Percentiles rank a stretch among this genome's conserved stretches.
These are phyloP conservation scores for Lipomyces spencermartinsiae DNA, from an alignment of 805 yeast species.

Conservation along the genomic window DNA sequence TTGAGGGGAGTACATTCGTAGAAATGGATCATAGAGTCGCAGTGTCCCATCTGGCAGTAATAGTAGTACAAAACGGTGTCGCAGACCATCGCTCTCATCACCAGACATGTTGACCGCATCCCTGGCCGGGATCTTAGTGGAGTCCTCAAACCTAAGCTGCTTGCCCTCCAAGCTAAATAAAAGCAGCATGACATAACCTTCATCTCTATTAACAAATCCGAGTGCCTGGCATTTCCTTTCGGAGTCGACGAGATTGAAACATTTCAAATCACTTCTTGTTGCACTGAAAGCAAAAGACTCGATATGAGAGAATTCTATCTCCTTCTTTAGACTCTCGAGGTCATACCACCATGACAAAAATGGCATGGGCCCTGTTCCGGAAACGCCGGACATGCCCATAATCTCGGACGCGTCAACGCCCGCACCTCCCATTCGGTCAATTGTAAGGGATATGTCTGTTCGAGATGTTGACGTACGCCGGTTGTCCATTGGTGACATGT, in stretches of 20 bases:
- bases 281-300: conserved; percentile 27
- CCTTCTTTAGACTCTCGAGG: conserved; percentile 36
- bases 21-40: conserved; percentile 61
- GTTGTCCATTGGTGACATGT: conserved; percentile 13
- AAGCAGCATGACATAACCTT: conserved; percentile 56
- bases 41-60: conserved; percentile 39
- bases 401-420: conserved; percentile 16
- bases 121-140: conserved; percentile 45
- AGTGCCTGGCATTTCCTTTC: conserved; percentile 60
- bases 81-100: conserved; percentile 1
- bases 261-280: background rate
- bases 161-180: conserved; percentile 47
- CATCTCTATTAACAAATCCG: conserved; percentile 56
- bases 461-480: conserved; percentile 24
- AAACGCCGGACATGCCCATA: conserved; percentile 4
- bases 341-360: conserved; percentile 34
- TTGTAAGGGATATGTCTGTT: conserved; percentile 29
- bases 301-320: conserved; percentile 40
- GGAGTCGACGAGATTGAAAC: conserved; percentile 42
- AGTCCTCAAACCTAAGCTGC: conserved; percentile 47
- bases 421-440: conserved; percentile 49
- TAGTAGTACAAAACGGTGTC: conserved; percentile 23
- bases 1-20: conserved; percentile 53
- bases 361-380: conserved; percentile 8
- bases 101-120: conserved; percentile 34